Percentiles rank a stretch among this genome's conserved stretches.
Conservation (phyloP, 1,284 basidiomycete genomes). For the Cryptococcus wingfieldii region DNA sequence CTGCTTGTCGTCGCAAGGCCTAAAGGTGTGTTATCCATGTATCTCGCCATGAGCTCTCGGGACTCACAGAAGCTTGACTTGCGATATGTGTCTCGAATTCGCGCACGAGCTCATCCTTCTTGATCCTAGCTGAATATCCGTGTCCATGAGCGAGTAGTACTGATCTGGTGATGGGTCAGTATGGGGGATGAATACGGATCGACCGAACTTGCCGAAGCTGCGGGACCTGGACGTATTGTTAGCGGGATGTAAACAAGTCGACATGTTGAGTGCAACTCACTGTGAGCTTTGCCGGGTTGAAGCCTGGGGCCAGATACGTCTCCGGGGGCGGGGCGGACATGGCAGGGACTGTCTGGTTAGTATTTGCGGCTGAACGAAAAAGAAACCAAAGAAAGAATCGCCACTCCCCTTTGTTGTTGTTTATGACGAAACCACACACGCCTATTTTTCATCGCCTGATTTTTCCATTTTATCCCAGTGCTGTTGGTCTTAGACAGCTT, state of each 20-base stretch:
- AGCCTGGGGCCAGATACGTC: conserved; percentile 72
- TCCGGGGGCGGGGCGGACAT: conserved; percentile 41
- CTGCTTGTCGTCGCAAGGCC: conserved; percentile 10
- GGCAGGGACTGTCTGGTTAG: background rate
- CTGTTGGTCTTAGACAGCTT: too few species aligned
- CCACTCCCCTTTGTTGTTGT: background rate
- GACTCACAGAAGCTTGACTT: conserved; percentile 55
- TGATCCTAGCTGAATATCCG: conserved; percentile 68
- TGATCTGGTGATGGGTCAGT: conserved; percentile 20
- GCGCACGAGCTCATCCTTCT: conserved; percentile 78
- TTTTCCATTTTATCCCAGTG: conserved; percentile 2
- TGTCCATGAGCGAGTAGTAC: conserved; percentile 78
- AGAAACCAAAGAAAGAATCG: background rate
- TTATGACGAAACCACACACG: background rate
- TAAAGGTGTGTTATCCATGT: background rate
- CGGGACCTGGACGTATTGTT: conserved; percentile 32
- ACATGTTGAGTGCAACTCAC: conserved; percentile 22
- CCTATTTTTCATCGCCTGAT: background rate
- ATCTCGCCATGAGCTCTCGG: background rate
- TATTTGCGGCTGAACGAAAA: too few species aligned
- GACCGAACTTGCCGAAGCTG: conserved; percentile 40
- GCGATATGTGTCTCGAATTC: conserved; percentile 74
- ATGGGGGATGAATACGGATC: background rate
- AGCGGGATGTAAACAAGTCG: conserved; percentile 2
- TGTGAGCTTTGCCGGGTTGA: conserved; percentile 70